Base-by-base conservation (phyloP, 2,329 filamentous ascomycete genomes). In the Cryphonectria carpinicola region DNA sequence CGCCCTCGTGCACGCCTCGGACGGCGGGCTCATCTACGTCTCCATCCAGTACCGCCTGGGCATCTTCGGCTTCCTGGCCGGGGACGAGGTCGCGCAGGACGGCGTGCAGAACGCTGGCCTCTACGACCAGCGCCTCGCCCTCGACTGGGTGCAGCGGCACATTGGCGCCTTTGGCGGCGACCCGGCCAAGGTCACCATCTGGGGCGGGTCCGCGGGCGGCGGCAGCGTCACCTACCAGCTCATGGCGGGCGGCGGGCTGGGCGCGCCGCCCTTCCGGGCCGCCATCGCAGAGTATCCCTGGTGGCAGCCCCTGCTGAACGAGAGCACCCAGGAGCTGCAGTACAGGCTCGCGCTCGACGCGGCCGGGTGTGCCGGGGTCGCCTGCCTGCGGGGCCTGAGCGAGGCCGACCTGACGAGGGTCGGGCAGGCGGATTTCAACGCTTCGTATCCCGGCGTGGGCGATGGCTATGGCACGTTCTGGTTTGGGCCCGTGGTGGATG, bases 41-140 rank as follows among this genome's bases (percentile, higher is more conserved):
- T 85, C 86, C 74, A 89, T 90, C 76, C 88, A 89, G 78, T 90
- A 90, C 75, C 85, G 90, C 4, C 86, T 92, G 11, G 88, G 88
- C 0, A 80, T 87, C 0, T 86, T 86, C 73, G 90, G 90, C 0
- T 92, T 92, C 74, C 82, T 92, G 0, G 85, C 88, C 0, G 85
- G 88, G 54, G 83, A 88, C 58, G 81, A 85, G 28, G 82, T 92
- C 7, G 83, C 84, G 43, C 76, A 80, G 4, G 80, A 87, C 73
- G 89, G 89, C 1, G 83, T 86, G 63, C 81, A 91, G 14, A 92
- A 92, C 75, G 87, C 81, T 1, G 90, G 90, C 0, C 78, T 92
- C 6, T 81, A 91, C 4, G 90, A 92, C 74, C 89, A 92, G 79
- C 82, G 88, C 22, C 83, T 86, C n/a, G 81, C 86, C 2, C 77